Evolutionary conservation across 2,329 filamentous ascomycete genomes (phyloP).

Genomic region (Pseudogymnoascus sp.): DNA sequence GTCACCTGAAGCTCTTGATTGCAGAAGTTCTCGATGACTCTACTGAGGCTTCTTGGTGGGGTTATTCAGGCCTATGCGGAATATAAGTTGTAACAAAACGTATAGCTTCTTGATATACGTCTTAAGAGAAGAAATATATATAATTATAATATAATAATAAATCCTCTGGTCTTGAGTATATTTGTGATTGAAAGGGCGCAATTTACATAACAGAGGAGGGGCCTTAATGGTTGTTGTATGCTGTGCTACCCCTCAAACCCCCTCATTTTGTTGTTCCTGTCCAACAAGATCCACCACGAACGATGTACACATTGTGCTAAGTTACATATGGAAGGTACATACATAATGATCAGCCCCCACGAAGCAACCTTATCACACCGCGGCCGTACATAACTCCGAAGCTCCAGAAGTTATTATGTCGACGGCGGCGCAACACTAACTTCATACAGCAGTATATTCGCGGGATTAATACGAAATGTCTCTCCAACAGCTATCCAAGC

Average conservation of each 20-base stretch:
- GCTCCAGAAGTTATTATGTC: background rate
- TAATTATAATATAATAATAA: background rate
- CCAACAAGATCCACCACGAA: background rate
- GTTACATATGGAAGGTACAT: background rate
- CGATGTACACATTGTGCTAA: background rate
- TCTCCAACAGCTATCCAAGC: conserved; percentile 63
- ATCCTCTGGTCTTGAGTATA: background rate
- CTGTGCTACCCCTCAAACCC: background rate
- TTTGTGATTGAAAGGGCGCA: background rate
- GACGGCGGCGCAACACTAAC: background rate
- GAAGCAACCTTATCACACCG: background rate
- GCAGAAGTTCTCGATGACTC: background rate
- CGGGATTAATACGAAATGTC: conserved; percentile 28
- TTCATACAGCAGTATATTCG: conserved; percentile 2
- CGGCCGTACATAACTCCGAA: conserved; percentile 1
- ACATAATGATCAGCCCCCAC: background rate
- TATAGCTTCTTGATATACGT: background rate
- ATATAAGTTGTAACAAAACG: background rate
- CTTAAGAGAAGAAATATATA: background rate
- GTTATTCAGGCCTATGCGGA: background rate
- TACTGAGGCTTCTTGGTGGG: background rate
- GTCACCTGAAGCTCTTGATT: background rate
- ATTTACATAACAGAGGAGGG: background rate
- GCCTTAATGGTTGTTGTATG: background rate
- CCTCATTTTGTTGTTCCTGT: conserved; percentile 8